Evolutionary conservation across 331 rosid genomes (phyloP).

Genomic region (Acacia pycnantha): DNA sequence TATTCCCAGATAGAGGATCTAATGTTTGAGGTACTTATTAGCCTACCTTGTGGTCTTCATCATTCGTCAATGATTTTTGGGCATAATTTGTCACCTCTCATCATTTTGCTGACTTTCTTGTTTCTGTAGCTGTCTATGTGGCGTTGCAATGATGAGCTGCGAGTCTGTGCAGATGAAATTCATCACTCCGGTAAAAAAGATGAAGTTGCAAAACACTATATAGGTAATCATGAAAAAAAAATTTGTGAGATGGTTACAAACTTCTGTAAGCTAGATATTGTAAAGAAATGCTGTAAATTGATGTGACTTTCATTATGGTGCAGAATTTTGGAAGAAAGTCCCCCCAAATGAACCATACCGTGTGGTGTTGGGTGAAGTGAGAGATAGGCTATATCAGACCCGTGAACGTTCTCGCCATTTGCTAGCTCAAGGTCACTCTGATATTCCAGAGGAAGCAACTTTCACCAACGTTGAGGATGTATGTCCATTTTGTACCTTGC

Average conservation of each 20-base stretch:
- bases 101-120: slow-evolving; percentile 23
- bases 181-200: slow-evolving; percentile 74
- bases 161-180: slow-evolving; percentile 70
- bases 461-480: slow-evolving; percentile 87
- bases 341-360: slow-evolving; percentile 94
- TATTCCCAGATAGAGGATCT: slow-evolving; percentile 99
- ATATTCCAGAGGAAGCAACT: slow-evolving; percentile 88
- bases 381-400: slow-evolving; percentile 92
- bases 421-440: slow-evolving; percentile 78
- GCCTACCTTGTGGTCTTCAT: slow-evolving; percentile 13
- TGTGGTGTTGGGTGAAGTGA: slow-evolving; percentile 85
- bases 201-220: slow-evolving; percentile 94
- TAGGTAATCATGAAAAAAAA: slow-evolving; percentile 50
- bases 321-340: slow-evolving; percentile 93
- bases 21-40: slow-evolving; percentile 82
- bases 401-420: slow-evolving; percentile 96
- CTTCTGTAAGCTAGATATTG: slow-evolving; percentile 6
- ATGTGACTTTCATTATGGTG: slow-evolving; percentile 20
- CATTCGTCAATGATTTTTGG: slow-evolving; percentile 11
- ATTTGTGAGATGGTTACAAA: background rate
- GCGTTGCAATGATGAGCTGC: slow-evolving; percentile 98
- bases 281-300: background rate
- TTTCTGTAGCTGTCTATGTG: slow-evolving; percentile 91
- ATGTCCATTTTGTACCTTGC: slow-evolving; percentile 2
- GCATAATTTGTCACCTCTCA: background rate